Evolutionary conservation across 2,329 filamentous ascomycete species (phyloP).

Genomic region (Ampelomyces quisqualis): DNA sequence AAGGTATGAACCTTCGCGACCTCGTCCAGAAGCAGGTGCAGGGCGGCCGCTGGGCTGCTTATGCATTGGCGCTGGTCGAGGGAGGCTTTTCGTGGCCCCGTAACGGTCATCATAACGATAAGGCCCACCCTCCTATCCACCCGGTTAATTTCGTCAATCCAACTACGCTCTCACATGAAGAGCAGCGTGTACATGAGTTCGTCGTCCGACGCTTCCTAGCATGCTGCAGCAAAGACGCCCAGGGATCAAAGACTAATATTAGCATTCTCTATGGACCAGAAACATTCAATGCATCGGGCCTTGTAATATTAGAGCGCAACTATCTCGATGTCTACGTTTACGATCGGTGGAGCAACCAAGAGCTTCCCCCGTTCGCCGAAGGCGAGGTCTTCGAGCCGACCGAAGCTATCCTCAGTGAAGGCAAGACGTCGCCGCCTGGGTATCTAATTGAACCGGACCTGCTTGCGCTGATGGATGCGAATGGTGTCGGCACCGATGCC

Average conservation of each 20-base stretch:
- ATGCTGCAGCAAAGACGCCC: slow-evolving; percentile 92
- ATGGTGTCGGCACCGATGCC: slow-evolving; percentile 96
- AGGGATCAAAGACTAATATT: slow-evolving; percentile 80
- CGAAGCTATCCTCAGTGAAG: slow-evolving; percentile 85
- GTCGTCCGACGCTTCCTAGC: slow-evolving; percentile 88
- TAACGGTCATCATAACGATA: slow-evolving; percentile 85
- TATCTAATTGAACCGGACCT: slow-evolving; percentile 95
- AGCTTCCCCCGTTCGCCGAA: slow-evolving; percentile 74
- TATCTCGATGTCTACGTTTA: slow-evolving; percentile 96
- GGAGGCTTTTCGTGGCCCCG: slow-evolving; percentile 81
- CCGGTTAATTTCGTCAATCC: slow-evolving; percentile 81
- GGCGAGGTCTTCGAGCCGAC: slow-evolving; percentile 85
- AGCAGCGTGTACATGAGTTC: slow-evolving; percentile 86
- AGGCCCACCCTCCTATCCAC: slow-evolving; percentile 95
- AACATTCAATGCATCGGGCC: slow-evolving; percentile 75
- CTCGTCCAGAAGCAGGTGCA: slow-evolving; percentile 82
- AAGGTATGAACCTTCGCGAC: slow-evolving; percentile 77
- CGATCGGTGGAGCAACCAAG: slow-evolving; percentile 85
- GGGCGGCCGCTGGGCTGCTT: slow-evolving; percentile 74
- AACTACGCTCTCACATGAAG: slow-evolving; percentile 60
- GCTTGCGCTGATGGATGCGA: slow-evolving; percentile 96
- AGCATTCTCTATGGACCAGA: slow-evolving; percentile 84
- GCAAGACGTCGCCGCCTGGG: slow-evolving; percentile 80
- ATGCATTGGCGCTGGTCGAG: slow-evolving; percentile 71
- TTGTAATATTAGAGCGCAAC: slow-evolving; percentile 84